phyloP scores from a whole-genome alignment of 805 yeast genomes.

The Teunomyces kruisii region DNA sequence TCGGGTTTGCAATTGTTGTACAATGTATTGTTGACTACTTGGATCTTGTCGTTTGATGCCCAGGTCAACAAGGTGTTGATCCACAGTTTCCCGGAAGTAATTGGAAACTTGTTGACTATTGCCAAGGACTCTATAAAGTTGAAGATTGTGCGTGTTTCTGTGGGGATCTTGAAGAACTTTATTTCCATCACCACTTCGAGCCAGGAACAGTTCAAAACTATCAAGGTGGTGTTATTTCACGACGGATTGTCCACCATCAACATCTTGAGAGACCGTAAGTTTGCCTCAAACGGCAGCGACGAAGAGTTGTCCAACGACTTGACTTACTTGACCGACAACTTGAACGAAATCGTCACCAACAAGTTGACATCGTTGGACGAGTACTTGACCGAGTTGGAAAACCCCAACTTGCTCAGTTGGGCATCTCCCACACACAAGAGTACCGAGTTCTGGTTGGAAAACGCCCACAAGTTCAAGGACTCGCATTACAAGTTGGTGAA shows the following conservation, averaged over 20 bases:
- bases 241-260: conserved; percentile 70
- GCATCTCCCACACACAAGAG: conserved; percentile 87
- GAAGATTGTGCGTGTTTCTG: conserved; percentile 82
- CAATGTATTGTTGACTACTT: conserved; percentile 69
- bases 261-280: conserved; percentile 79
- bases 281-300: conserved; percentile 68
- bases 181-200: conserved; percentile 33
- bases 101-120: conserved; percentile 52
- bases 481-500: conserved; percentile 72
- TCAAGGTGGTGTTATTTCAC: conserved; percentile 71
- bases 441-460: conserved; percentile 87
- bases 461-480: conserved; percentile 71
- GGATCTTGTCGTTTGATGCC: conserved; percentile 82
- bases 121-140: conserved; percentile 86
- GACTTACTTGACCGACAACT: conserved; percentile 51
- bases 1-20: conserved; percentile 79
- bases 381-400: conserved; percentile 78
- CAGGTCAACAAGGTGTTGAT: conserved; percentile 48
- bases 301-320: conserved; percentile 83
- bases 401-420: conserved; percentile 73
- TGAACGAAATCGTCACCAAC: conserved; percentile 66
- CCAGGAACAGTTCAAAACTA: conserved; percentile 43
- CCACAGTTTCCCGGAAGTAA: conserved; percentile 53
- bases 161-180: conserved; percentile 69
- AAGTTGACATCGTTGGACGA: conserved; percentile 91